These are phyloP conservation scores for Mycena rebaudengoi DNA, from an alignment of 768 basidiomycete species.

Conservation along the genomic window DNA sequence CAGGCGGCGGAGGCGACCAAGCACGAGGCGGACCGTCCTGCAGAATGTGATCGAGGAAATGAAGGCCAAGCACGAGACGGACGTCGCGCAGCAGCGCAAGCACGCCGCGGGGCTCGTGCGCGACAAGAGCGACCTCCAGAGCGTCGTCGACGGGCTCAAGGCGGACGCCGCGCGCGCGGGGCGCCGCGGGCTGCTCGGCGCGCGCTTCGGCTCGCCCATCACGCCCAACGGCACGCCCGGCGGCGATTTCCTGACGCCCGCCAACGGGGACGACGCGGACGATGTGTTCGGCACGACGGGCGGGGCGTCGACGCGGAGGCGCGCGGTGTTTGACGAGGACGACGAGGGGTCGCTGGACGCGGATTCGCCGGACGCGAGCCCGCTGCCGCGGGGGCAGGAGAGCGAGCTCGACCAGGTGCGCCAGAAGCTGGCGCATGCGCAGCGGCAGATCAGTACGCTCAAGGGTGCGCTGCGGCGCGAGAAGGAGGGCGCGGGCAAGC, in stretches of 20 bases:
- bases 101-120: constrained; percentile 86
- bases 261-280: constrained; percentile 62
- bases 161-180: constrained; percentile 74
- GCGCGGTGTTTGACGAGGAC: constrained; percentile 60
- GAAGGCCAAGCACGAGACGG: constrained; percentile 93
- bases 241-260: constrained; percentile 65
- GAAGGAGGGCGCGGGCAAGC: constrained; percentile 84
- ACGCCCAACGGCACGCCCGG: constrained; percentile 70
- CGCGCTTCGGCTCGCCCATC: constrained; percentile 75
- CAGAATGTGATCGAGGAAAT: constrained; percentile 71
- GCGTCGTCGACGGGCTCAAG: constrained; percentile 79
- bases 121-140: constrained; percentile 93
- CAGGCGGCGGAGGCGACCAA: constrained; percentile 87
- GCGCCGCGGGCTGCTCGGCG: constrained; percentile 52
- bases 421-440: constrained; percentile 85
- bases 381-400: constrained; percentile 34
- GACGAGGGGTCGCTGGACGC: constrained; percentile 51
- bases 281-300: constrained; percentile 77
- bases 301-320: constrained; percentile 69
- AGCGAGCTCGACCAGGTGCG: constrained; percentile 83
- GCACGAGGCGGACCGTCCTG: constrained; percentile 82
- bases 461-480: constrained; percentile 83
- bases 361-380: constrained; percentile 72
- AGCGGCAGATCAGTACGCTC: constrained; percentile 84
- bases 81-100: constrained; percentile 90